Percentiles rank a stretch among this genome's conserved stretches.
These are phyloP conservation scores for Aureobasidium musti DNA, from an alignment of 2,329 filamentous ascomycete species.

Conservation along the genomic window DNA sequence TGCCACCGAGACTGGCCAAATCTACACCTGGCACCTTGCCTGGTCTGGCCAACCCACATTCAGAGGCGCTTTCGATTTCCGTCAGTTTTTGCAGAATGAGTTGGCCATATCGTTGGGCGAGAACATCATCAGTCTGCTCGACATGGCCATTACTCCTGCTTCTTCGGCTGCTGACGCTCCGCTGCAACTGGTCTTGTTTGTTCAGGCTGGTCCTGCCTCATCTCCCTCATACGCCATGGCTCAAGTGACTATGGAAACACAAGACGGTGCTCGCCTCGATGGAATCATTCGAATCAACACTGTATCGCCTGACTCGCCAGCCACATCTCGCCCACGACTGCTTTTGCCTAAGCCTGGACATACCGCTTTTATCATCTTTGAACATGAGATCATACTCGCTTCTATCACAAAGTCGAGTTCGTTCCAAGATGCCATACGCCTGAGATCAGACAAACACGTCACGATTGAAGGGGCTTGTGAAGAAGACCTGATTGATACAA, in stretches of 20 bases:
- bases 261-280: conserved; percentile 56
- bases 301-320: conserved; percentile 41
- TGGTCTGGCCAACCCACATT: conserved; percentile 81
- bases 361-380: conserved; percentile 80
- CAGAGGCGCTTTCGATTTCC: conserved; percentile 69
- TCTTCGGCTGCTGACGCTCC: conserved; percentile 34
- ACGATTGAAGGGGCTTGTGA: conserved; percentile 53
- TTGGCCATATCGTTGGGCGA: conserved; percentile 53
- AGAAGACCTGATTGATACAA: conserved; percentile 49
- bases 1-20: conserved; percentile 71
- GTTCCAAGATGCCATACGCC: conserved; percentile 85
- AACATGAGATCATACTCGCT: conserved; percentile 71
- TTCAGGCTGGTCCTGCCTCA: conserved; percentile 38
- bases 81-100: conserved; percentile 63
- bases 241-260: conserved; percentile 65
- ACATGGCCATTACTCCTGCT: conserved; percentile 68
- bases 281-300: conserved; percentile 66
- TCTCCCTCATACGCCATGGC: conserved; percentile 69
- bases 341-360: conserved; percentile 77
- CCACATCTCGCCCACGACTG: conserved; percentile 60
- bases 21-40: conserved; percentile 87
- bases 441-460: conserved; percentile 59
- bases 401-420: conserved; percentile 63
- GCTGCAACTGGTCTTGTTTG: conserved; percentile 38
- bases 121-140: conserved; percentile 69